Conservation (phyloP, 2,329 filamentous ascomycete species). For the Colletotrichum camelliae region DNA sequence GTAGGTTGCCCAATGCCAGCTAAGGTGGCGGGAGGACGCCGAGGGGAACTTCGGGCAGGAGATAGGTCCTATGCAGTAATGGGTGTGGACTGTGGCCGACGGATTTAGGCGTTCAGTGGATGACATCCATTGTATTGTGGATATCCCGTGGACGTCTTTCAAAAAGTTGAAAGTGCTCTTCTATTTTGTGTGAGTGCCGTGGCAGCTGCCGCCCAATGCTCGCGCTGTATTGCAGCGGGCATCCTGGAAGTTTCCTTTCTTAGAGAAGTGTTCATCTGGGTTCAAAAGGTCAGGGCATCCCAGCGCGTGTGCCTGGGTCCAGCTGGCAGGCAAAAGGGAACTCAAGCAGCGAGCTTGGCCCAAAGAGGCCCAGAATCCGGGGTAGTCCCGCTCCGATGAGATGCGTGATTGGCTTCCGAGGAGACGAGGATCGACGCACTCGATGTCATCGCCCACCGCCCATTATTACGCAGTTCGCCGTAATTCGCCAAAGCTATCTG, state of each 20-base stretch:
- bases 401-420: conserved; percentile 4
- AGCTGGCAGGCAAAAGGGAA: conserved; percentile 1
- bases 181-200: neutral
- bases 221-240: neutral
- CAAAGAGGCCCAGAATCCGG: conserved; percentile 18
- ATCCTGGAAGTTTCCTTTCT: neutral
- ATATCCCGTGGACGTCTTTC: neutral
- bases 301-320: neutral
- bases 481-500: neutral
- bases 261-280: neutral
- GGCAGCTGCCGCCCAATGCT: neutral
- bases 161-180: neutral
- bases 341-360: neutral
- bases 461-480: neutral
- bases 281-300: neutral
- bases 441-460: conserved; percentile 22
- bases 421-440: conserved; percentile 5
- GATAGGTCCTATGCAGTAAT: neutral
- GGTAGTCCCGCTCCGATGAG: neutral
- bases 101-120: neutral
- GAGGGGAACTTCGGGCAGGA: neutral
- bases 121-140: neutral
- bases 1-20: neutral
- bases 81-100: neutral
- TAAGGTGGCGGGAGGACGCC: neutral